These are phyloP conservation scores for Thielaviopsis euricoi DNA, from an alignment of 2,329 filamentous ascomycete genomes.

Conservation along the genomic window DNA sequence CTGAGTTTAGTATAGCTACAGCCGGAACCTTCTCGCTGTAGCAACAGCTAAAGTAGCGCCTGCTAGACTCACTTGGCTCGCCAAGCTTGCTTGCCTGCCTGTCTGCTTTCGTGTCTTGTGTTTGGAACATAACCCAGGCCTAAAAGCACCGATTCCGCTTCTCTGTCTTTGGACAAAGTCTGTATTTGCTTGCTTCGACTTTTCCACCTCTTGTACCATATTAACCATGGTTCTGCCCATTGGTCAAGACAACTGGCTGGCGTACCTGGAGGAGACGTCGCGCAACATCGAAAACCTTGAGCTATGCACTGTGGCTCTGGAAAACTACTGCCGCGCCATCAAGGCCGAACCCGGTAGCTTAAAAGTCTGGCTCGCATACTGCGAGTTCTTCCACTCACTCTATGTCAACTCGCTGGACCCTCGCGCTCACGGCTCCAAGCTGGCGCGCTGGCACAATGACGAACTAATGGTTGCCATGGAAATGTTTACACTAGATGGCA, in stretches of 20 bases:
- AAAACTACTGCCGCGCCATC: slow-evolving; percentile 55
- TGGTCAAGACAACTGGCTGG: slow-evolving; percentile 62
- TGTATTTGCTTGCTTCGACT: not conserved
- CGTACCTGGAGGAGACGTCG: slow-evolving; percentile 58
- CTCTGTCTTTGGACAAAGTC: not conserved
- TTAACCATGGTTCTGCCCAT: slow-evolving; percentile 38
- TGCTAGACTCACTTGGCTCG: not conserved
- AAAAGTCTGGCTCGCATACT: slow-evolving; percentile 61
- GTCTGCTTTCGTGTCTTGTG: not conserved
- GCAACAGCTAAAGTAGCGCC: not conserved
- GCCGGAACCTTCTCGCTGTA: too few species aligned
- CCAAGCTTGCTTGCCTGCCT: not conserved
- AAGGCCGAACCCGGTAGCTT: slow-evolving; percentile 57
- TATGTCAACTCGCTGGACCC: slow-evolving; percentile 24
- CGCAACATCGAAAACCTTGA: slow-evolving; percentile 45
- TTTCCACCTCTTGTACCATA: not conserved
- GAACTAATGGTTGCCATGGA: slow-evolving; percentile 54
- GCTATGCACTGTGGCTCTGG: slow-evolving; percentile 51
- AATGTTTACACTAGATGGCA: slow-evolving; percentile 50
- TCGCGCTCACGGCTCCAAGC: slow-evolving; percentile 2
- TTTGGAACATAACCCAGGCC: not conserved
- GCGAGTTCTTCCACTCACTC: slow-evolving; percentile 60
- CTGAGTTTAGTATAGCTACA: too few species aligned
- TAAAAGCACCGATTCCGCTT: not conserved
- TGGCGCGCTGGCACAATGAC: slow-evolving; percentile 38